Conservation (phyloP, 176 grass and related monocot genomes). For the Eragrostis nindensis region DNA sequence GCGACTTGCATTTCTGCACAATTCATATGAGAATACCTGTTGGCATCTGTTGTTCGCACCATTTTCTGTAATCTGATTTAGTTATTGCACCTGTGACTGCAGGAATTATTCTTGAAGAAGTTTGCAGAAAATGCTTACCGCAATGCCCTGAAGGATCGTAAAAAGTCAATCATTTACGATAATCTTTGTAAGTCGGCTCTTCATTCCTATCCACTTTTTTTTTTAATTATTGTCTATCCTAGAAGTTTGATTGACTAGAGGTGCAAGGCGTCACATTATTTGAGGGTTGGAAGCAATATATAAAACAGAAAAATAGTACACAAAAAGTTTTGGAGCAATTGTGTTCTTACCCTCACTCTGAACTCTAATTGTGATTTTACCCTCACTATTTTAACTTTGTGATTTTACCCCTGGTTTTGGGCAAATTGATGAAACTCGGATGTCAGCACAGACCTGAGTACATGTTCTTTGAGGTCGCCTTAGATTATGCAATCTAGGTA, state of each 20-base stretch:
- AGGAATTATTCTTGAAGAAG: constrained; percentile 90
- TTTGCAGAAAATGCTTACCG: constrained; percentile 64
- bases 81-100: constrained; percentile 28
- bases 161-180: constrained; percentile 73
- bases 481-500: neutral
- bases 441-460: neutral
- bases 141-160: constrained; percentile 59
- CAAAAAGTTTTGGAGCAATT: no score
- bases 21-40: neutral
- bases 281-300: neutral
- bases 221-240: constrained; percentile 10
- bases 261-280: neutral
- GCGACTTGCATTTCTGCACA: constrained; percentile 3
- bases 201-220: constrained; percentile 8
- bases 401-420: no score
- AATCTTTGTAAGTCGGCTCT: constrained; percentile 66
- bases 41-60: neutral
- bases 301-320: neutral
- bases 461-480: neutral
- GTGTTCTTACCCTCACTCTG: no score
- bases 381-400: no score
- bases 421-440: neutral
- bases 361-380: no score
- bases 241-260: neutral
- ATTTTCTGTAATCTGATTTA: constrained; percentile 9